These are phyloP conservation scores for Cyclocybe aegerita DNA, from an alignment of 768 basidiomycete species.

Conservation along the genomic window DNA sequence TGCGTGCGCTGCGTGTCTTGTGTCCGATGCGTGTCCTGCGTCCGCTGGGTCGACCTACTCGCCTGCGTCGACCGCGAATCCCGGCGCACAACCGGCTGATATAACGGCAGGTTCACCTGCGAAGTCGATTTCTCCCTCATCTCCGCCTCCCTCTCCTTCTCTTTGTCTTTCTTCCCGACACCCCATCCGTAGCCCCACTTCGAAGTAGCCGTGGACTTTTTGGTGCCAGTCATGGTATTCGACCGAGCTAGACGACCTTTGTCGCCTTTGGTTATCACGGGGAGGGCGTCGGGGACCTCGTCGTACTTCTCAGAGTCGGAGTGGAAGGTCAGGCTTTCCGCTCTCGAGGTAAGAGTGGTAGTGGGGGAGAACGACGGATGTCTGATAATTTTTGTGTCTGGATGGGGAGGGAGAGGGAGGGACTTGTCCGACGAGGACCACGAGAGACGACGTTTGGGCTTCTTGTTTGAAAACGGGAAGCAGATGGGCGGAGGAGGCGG, in stretches of 20 bases:
- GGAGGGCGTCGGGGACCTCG: slow-evolving; percentile 34
- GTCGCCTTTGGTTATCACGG: slow-evolving; percentile 30
- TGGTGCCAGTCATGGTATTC: slow-evolving; percentile 59
- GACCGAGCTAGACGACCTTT: slow-evolving; percentile 43
- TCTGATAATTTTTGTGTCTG: slow-evolving; percentile 29
- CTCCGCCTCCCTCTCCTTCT: slow-evolving; percentile 28
- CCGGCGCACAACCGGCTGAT: slow-evolving; percentile 35
- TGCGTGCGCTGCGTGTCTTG: slow-evolving; percentile 27
- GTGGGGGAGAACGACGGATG: slow-evolving; percentile 37
- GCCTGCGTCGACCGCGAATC: slow-evolving; percentile 31
- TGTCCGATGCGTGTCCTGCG: slow-evolving; percentile 26
- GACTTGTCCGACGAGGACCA: slow-evolving; percentile 39
- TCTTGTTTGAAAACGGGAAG: slow-evolving; percentile 55
- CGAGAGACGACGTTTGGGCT: slow-evolving; percentile 46
- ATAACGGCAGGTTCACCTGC: slow-evolving; percentile 34
- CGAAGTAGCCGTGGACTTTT: slow-evolving; percentile 43
- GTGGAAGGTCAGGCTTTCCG: slow-evolving; percentile 54
- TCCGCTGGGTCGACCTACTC: slow-evolving; percentile 30
- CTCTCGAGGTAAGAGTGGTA: slow-evolving; percentile 38
- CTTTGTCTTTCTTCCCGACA: slow-evolving; percentile 53
- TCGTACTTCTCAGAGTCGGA: slow-evolving; percentile 66
- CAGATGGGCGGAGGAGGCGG: slow-evolving; percentile 62
- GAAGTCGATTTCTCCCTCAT: slow-evolving; percentile 28
- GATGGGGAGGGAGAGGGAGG: slow-evolving; percentile 13
- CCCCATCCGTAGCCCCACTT: slow-evolving; percentile 78